Evolutionary conservation across 768 basidiomycete species (phyloP).

Genomic region (Galerina marginata): DNA sequence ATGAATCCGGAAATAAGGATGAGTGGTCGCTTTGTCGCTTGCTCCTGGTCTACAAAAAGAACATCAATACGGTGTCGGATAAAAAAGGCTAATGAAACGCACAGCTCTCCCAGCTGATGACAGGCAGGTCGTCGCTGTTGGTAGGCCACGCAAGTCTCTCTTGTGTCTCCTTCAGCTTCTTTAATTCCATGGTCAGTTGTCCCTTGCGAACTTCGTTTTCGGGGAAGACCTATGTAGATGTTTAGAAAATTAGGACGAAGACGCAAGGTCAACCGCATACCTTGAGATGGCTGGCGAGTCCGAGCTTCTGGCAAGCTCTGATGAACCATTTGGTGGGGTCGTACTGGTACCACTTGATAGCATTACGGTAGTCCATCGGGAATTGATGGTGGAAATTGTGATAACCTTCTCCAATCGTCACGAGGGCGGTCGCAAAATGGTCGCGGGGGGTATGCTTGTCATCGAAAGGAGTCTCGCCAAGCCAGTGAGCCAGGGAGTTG

Average conservation of each 20-base stretch:
- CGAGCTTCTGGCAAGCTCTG: conserved; percentile 59
- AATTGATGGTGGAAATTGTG: conserved; percentile 98
- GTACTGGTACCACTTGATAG: conserved; percentile 94
- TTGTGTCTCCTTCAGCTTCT: conserved; percentile 80
- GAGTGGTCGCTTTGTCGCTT: conserved; percentile 78
- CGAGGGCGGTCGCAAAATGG: conserved; percentile 86
- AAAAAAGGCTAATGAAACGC: conserved; percentile 30
- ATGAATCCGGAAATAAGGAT: conserved; percentile 92
- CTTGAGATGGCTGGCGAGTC: conserved; percentile 77
- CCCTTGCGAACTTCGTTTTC: conserved; percentile 80
- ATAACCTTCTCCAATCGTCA: conserved; percentile 95
- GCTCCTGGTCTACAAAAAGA: conserved; percentile 67
- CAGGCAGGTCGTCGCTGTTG: conserved; percentile 73
- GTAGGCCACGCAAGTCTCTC: conserved; percentile 82
- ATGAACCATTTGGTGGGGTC: conserved; percentile 96
- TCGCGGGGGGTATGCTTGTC: conserved; percentile 94
- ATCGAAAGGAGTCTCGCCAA: conserved; percentile 91
- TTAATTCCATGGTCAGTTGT: conserved; percentile 92
- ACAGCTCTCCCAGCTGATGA: conserved; percentile 90
- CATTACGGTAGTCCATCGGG: conserved; percentile 97
- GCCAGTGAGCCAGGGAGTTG: conserved; percentile 96
- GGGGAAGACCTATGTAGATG: conserved; percentile 47
- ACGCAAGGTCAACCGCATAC: conserved; percentile 26
- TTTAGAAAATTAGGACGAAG: conserved; percentile 1
- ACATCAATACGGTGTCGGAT: conserved; percentile 3